phyloP scores from a whole-genome alignment of 148 eudicot genomes.

The Bassia scoparia region DNA sequence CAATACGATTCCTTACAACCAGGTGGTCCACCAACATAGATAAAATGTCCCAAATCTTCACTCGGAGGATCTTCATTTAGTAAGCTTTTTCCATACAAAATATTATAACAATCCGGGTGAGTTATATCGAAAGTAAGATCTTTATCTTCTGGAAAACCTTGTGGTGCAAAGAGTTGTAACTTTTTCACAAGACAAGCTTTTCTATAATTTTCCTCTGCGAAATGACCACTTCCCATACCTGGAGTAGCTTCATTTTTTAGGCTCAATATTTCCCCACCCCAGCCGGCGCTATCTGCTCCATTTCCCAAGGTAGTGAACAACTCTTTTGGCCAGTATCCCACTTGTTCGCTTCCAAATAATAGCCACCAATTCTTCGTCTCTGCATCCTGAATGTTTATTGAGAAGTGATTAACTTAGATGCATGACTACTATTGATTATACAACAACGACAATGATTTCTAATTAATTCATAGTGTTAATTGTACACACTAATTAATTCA shows the following conservation, averaged over 20 bases:
- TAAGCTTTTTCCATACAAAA: background rate
- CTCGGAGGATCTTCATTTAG: background rate
- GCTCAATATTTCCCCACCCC: constrained; percentile 3
- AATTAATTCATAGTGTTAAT: too few species aligned
- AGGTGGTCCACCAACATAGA: background rate
- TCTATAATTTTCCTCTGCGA: background rate
- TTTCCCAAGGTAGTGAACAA: background rate
- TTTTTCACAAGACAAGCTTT: background rate
- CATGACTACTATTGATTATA: too few species aligned
- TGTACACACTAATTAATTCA: too few species aligned
- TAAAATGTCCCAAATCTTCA: background rate
- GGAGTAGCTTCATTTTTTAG: background rate
- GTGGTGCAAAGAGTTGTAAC: background rate
- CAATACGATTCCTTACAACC: background rate
- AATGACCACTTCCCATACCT: constrained; percentile 8
- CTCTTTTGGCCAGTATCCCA: constrained; percentile 10
- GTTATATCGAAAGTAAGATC: background rate
- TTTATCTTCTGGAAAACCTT: background rate
- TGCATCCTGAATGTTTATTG: background rate
- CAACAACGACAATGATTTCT: too few species aligned
- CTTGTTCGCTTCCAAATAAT: background rate
- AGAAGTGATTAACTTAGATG: too few species aligned
- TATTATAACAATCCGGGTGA: background rate
- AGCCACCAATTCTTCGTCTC: constrained; percentile 10
- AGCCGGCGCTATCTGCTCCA: background rate